Base-by-base conservation (phyloP, 2,329 filamentous ascomycete genomes). In the Westerdykella sp. region DNA sequence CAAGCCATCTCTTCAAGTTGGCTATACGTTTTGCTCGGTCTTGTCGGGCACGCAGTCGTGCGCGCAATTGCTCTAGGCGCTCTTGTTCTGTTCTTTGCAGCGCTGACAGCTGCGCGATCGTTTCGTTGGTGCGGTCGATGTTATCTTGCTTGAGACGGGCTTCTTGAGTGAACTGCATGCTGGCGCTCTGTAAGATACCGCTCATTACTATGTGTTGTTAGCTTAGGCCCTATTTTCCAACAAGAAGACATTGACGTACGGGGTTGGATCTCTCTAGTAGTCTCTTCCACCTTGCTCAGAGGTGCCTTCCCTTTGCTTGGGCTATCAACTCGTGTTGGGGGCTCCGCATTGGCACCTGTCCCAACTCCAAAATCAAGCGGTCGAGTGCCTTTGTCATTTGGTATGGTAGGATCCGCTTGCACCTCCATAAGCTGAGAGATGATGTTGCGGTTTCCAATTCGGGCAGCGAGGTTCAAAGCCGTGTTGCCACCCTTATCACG, bases 391-490 rank as follows among this genome's bases (percentile, higher is more conserved):
- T 90, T 90, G 39, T 89, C 82, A 59, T 98, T 98, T 5, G 88
- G 79, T 58, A 97, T 90, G 41, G 84, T 81, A n/a, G 89, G 85
- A 65, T 97, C 89, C 1, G 93, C 93, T 44, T 91, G 89, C 35
- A 98, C 90, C 68, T 98, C 93, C 10, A 97, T 75, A 25, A 98
- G 74, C 63, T 98, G 93, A n/a, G 89, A 91, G 45, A 97, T 95
- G 56, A 98, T 95, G 57, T 88, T 94, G 43, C 85, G 78, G 63
- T 95, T 97, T 16, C 89, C 88, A 53, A 96, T 95, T 48, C 93
- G 79, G 1, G 93, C 90, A 2, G 91, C 93, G 49, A 97, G 84
- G 55, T 96, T 96, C 15, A 98, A 74, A 0, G 93, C 93, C 0
- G 93, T 98, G 60, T 98, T 95, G 1, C 93, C 93, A 28, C 86